Conservation (phyloP, 257 asterid genomes). For the Forsythia suspensa region DNA sequence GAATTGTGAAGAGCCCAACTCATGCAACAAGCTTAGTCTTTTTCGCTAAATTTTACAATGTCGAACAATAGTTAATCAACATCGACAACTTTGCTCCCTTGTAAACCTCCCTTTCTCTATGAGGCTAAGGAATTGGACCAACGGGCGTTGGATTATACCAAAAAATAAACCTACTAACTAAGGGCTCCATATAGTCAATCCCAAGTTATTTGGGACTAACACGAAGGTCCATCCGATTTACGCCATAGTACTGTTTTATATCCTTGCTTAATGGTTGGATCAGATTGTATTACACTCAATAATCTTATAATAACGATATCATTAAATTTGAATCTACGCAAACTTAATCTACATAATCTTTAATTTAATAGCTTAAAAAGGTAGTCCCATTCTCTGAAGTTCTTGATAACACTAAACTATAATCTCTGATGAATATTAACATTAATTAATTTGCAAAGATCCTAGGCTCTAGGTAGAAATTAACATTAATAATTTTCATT, state of each 20-base stretch:
- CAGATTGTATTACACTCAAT: not conserved
- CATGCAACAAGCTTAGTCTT: not conserved
- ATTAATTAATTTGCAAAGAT: slow-evolving; percentile 28
- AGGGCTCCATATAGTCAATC: not conserved
- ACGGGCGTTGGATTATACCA: not conserved
- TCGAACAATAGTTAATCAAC: not conserved
- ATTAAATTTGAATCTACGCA: not conserved
- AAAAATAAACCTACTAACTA: not conserved
- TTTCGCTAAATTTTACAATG: not conserved
- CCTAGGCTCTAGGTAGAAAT: slow-evolving; percentile 32
- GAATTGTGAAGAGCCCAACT: not conserved
- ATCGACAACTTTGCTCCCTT: not conserved
- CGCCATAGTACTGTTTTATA: not conserved
- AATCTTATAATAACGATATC: not conserved
- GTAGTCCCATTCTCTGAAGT: not conserved
- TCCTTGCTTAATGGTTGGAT: not conserved
- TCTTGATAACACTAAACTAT: not conserved
- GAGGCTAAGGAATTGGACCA: not conserved
- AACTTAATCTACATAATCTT: not conserved
- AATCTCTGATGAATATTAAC: not conserved
- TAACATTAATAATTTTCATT: slow-evolving; percentile 28
- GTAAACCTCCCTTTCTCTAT: not conserved
- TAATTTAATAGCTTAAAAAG: not conserved
- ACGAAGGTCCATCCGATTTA: not conserved
- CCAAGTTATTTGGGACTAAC: not conserved